These are phyloP conservation scores for Xylariaceae sp. DNA, from an alignment of 2,329 filamentous ascomycete species.

Conservation along the genomic window DNA sequence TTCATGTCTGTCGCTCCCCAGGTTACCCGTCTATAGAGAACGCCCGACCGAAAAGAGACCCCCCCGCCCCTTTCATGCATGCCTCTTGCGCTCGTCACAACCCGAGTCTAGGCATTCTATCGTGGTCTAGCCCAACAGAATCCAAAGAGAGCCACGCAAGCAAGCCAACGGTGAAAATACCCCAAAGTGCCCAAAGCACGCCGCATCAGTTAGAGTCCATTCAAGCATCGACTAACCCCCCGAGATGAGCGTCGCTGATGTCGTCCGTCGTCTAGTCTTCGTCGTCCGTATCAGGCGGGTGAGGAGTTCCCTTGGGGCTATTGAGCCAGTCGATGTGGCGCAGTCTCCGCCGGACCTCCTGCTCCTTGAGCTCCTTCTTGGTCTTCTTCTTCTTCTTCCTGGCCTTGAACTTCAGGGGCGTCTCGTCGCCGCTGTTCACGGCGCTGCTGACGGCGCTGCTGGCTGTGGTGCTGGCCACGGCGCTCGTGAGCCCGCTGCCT, in stretches of 20 bases:
- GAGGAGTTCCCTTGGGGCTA: constrained; percentile 75
- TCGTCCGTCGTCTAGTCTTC: constrained; percentile 39
- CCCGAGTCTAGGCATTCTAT: too few species aligned
- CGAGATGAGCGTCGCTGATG: constrained; percentile 2
- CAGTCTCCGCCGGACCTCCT: constrained; percentile 76
- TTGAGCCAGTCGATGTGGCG: constrained; percentile 83
- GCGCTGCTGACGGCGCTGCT: constrained; percentile 50
- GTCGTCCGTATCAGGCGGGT: constrained; percentile 70
- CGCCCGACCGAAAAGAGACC: too few species aligned
- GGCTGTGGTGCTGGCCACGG: constrained; percentile 50
- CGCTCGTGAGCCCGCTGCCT: constrained; percentile 40
- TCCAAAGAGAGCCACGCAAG: too few species aligned
- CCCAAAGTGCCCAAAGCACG: too few species aligned
- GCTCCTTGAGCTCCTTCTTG: constrained; percentile 90
- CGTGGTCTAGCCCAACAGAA: too few species aligned
- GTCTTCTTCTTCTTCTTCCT: constrained; percentile 91
- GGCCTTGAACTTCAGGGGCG: constrained; percentile 78
- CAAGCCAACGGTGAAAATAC: too few species aligned
- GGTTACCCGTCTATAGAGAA: too few species aligned
- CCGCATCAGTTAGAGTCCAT: too few species aligned
- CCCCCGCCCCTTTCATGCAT: too few species aligned
- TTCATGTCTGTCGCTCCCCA: too few species aligned
- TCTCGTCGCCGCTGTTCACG: constrained; percentile 77
- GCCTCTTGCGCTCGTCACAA: too few species aligned
- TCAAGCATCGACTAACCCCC: too few species aligned